These are phyloP conservation scores for Oryza rufipogon DNA, from an alignment of 176 grass and related monocot species.

Conservation along the genomic window DNA sequence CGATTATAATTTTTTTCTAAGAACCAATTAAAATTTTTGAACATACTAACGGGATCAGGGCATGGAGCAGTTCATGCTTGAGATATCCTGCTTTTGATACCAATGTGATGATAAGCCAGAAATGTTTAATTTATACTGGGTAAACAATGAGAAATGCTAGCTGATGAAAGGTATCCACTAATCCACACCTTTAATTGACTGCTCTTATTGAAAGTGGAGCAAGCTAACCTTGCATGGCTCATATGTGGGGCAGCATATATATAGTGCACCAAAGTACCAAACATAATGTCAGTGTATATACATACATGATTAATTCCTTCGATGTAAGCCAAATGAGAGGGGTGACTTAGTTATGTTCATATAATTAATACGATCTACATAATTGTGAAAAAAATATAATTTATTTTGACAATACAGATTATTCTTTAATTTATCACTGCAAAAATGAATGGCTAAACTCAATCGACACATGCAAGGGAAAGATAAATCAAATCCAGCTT, in stretches of 20 bases:
- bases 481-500: no score
- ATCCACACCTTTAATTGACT: neutral
- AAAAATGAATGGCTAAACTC: no score
- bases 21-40: slow-evolving; percentile 1
- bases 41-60: slow-evolving; percentile 5
- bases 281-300: slow-evolving; percentile 18
- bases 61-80: slow-evolving; percentile 36
- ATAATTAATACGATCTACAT: no score
- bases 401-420: neutral
- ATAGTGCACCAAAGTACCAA: neutral
- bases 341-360: slow-evolving; percentile 44
- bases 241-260: neutral
- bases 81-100: slow-evolving; percentile 27
- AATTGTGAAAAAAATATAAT: neutral
- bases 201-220: neutral
- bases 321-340: slow-evolving; percentile 21
- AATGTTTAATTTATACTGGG: neutral
- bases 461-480: no score
- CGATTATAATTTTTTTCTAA: neutral
- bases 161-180: slow-evolving; percentile 8
- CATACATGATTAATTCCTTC: neutral
- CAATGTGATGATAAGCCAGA: slow-evolving; percentile 34
- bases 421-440: no score
- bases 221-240: slow-evolving; percentile 28
- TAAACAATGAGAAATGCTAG: no score